These are phyloP conservation scores for Tricholoma terreum DNA, from an alignment of 768 basidiomycete genomes.

Conservation along the genomic window DNA sequence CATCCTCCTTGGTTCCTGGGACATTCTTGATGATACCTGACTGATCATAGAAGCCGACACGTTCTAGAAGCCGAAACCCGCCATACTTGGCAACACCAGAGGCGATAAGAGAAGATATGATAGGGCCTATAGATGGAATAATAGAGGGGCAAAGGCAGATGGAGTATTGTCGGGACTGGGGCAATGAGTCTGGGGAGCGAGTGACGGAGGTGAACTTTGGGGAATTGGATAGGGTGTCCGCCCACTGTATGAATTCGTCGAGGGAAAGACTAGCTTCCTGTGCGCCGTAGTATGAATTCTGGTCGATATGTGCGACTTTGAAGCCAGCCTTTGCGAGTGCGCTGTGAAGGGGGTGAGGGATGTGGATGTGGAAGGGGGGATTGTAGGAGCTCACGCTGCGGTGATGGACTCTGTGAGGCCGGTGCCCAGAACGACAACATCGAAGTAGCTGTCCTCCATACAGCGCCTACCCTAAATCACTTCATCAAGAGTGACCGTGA, in stretches of 20 bases:
- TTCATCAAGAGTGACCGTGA: slow-evolving; percentile 7
- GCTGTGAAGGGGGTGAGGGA: slow-evolving; percentile 38
- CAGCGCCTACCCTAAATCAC: slow-evolving; percentile 35
- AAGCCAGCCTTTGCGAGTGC: slow-evolving; percentile 87
- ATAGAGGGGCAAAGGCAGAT: slow-evolving; percentile 82
- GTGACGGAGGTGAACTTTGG: slow-evolving; percentile 42
- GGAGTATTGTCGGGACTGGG: slow-evolving; percentile 73
- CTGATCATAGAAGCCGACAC: slow-evolving; percentile 55
- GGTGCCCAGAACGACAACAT: slow-evolving; percentile 72
- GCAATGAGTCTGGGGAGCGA: slow-evolving; percentile 39
- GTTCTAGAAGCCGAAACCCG: slow-evolving; percentile 81
- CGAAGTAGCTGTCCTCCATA: slow-evolving; percentile 50
- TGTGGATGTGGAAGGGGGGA: slow-evolving; percentile 3
- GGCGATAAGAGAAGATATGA: slow-evolving; percentile 73
- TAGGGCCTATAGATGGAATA: slow-evolving; percentile 73
- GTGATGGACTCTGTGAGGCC: slow-evolving; percentile 81
- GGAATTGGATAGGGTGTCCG: slow-evolving; percentile 32
- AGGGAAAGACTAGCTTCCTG: slow-evolving; percentile 78
- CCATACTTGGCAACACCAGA: slow-evolving; percentile 90
- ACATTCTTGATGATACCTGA: slow-evolving; percentile 56
- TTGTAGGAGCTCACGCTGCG: slow-evolving; percentile 78
- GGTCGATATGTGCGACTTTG: slow-evolving; percentile 85
- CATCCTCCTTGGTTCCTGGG: slow-evolving; percentile 87
- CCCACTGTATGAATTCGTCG: slow-evolving; percentile 77
- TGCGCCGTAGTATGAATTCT: slow-evolving; percentile 81